Base-by-base conservation (phyloP, 225 moss, liverwort and hornwort species). In the Asterella californica region DNA sequence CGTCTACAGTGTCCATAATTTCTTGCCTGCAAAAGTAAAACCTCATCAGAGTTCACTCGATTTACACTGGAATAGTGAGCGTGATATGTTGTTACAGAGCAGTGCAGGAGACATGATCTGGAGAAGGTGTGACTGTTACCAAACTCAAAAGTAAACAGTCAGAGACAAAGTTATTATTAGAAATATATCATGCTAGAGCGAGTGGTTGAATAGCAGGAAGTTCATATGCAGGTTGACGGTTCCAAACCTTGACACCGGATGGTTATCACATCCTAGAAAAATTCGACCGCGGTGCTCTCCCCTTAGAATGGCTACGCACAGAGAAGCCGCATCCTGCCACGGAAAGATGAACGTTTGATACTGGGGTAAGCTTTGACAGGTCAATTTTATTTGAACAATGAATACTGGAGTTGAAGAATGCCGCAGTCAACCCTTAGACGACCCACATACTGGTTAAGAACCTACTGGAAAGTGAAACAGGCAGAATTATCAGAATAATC, bases 191-290 rank as follows among this genome's bases (percentile, higher is more conserved):
- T 36, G n/a, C 71, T 47, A 27, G 42, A 71, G 25, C 46, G 46
- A 25, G 46, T n/a, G 27, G 14, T 71, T 42, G 15, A 48, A 71
- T 19, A 14, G 30, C 32, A 30, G 29, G 32, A 21, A 30, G n/a
- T 46, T 47, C n/a, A 46, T 24, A 10, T 42, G 46, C 21, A 46
- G 10, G 22, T 37, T 24, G 62, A 61, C 24, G 9, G 32, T 42
- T 53, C 79, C 87, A 42, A 49, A 94, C 94, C 96, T 94, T 83
- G 91, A 88, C 57, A 99, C 81, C 80, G 99, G 99, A 70, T 85
- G 73, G 72, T 87, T 88, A 79, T 99, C 99, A 85, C 99, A 99
- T 72, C 95, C 99, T 89, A 95, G 82, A 79, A 90, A 99, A 57
- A 90, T 75, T 72, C 89, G 85, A 34, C 91, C 88, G 29, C 89